Conservation (phyloP, 108 stramenopile genomes). For the Nitzschia sp. region DNA sequence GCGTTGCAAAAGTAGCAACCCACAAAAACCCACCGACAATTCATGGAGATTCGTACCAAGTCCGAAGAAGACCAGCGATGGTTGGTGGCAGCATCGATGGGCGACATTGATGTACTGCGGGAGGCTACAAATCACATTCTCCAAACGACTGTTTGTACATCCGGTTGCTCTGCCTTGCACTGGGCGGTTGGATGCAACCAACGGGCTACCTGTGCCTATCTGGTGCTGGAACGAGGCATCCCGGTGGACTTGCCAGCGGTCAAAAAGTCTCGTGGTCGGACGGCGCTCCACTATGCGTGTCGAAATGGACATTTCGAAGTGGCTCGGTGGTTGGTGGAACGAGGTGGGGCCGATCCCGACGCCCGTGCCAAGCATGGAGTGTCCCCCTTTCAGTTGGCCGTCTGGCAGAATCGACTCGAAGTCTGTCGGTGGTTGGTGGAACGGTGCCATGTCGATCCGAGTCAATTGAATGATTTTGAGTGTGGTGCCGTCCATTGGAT, state of each 20-base stretch:
- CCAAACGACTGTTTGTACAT: constrained; percentile 17
- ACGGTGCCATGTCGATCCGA: constrained; percentile 38
- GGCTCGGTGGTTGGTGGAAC: constrained; percentile 44
- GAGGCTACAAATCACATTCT: neutral
- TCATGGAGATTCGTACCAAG: neutral
- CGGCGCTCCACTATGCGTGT: constrained; percentile 82
- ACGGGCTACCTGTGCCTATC: constrained; percentile 26
- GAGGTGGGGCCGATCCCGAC: constrained; percentile 43
- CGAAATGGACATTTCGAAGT: constrained; percentile 72
- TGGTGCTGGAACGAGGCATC: constrained; percentile 17
- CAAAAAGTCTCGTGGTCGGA: constrained; percentile 56
- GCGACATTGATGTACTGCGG: constrained; percentile 16
- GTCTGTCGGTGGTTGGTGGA: constrained; percentile 65
- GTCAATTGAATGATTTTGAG: constrained; percentile 69
- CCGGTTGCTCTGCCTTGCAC: constrained; percentile 73
- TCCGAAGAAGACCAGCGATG: neutral
- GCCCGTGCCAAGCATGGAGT: constrained; percentile 63
- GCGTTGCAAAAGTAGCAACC: too few species aligned
- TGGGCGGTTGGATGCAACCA: constrained; percentile 77
- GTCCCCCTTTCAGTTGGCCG: constrained; percentile 81
- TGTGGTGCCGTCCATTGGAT: constrained; percentile 85
- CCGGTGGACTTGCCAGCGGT: constrained; percentile 6
- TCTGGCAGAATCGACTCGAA: constrained; percentile 78
- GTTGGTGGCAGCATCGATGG: constrained; percentile 31
- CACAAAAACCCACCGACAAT: too few species aligned